Percentiles rank a stretch among this genome's conserved stretches.
Evolutionary conservation across 1,284 basidiomycete species (phyloP).

Genomic region (Puccinia polysora): DNA sequence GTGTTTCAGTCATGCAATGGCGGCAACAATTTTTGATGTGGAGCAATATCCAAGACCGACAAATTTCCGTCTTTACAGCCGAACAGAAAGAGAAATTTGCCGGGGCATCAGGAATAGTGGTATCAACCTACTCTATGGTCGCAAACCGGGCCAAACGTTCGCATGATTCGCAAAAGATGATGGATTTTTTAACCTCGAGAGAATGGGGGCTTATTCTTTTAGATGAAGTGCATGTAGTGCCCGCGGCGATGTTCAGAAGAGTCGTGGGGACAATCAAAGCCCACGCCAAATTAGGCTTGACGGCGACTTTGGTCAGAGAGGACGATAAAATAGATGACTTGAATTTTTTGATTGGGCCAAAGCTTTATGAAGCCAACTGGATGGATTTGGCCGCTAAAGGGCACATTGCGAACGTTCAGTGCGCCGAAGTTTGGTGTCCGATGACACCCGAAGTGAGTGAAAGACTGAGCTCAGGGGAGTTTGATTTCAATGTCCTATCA

Average conservation of each 20-base stretch:
- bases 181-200: conserved; percentile 88
- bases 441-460: conserved; percentile 83
- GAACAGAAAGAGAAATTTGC: conserved; percentile 96
- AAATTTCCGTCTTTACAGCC: conserved; percentile 91
- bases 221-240: conserved; percentile 95
- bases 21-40: conserved; percentile 93
- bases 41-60: conserved; percentile 90
- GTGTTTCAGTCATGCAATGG: conserved; percentile 97
- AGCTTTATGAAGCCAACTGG: conserved; percentile 99
- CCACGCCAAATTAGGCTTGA: conserved; percentile 90
- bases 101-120: conserved; percentile 87
- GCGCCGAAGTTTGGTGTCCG: conserved; percentile 99
- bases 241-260: conserved; percentile 90
- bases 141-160: conserved; percentile 93
- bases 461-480: background rate
- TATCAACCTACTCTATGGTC: conserved; percentile 98
- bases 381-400: conserved; percentile 99
- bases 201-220: conserved; percentile 95
- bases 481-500: background rate
- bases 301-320: conserved; percentile 94
- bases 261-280: conserved; percentile 96
- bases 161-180: conserved; percentile 96
- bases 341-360: conserved; percentile 98
- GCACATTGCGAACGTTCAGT: conserved; percentile 99
- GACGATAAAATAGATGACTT: conserved; percentile 99